Base-by-base conservation (phyloP, 805 yeast species). In the Spathaspora passalidarum region DNA sequence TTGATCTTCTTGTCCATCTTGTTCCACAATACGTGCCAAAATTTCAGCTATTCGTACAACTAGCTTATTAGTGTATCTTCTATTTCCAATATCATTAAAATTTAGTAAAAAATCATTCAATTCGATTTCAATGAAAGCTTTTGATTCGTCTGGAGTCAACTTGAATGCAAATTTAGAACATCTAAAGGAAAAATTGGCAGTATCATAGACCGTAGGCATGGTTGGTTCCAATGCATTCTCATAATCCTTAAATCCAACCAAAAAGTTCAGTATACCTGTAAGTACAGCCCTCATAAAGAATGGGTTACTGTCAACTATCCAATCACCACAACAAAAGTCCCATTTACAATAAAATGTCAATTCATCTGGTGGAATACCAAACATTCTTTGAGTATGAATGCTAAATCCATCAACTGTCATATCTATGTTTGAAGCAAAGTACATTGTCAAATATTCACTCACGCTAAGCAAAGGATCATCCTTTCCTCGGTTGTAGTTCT, bases 321-420 rank as follows among this genome's bases (percentile, higher is more conserved):
- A 65, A 4, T 68, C 70, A 8, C 91, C 96, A 1, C 85, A 59
- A 21, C 77, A 79, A 53, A 94, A 80, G 48, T 86, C 91, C 99
- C 99, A 94, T 49, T 87, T 84, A 56, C 97, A 90, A 51, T 79
- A 81, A 59, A 88, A 94, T 0, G 97, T 88, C 0, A 92, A 89
- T 59, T 88, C 96, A 6, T 74, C 69, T 0, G 97, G 97, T 0
- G 96, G 96, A 2, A 89, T 60, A 0, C 99, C 99, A 69, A 89
- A 89, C 83, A 91, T 82, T 56, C 98, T 74, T 62, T 92, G 96
- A 1, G 96, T 95, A 62, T 88, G 95, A 19, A 88, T 72, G 2
- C 75, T 57, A 10, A 86, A 59, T 0, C 84, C 82, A 56, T 84
- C 86, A 41, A 87, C 72, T 3, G 60, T 53, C 23, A 87, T 54